Conservation (phyloP, 208 protist species). For the Leishmania turanica region DNA sequence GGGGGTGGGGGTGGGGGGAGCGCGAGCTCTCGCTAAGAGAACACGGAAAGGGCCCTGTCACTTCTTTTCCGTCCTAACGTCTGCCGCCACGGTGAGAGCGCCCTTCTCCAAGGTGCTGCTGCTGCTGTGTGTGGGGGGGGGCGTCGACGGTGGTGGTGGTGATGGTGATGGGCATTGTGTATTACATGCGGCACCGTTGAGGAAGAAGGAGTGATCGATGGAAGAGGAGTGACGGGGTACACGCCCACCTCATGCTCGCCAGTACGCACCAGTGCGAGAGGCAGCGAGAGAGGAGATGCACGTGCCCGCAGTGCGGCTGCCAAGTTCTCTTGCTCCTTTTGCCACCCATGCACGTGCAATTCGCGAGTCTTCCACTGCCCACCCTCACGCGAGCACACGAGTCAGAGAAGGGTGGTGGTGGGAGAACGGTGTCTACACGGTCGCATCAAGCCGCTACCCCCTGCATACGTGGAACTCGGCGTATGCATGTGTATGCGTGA, state of each 20-base stretch:
- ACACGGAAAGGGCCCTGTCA: too few species aligned
- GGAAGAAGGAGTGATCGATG: not conserved
- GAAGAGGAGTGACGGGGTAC: not conserved
- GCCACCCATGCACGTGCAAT: not conserved
- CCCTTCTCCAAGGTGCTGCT: too few species aligned
- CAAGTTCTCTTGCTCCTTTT: not conserved
- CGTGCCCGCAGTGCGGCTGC: not conserved
- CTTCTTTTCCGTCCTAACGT: too few species aligned
- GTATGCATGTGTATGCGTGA: not conserved
- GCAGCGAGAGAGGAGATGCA: not conserved
- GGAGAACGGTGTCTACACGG: not conserved
- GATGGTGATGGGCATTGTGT: too few species aligned
- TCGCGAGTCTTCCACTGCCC: not conserved
- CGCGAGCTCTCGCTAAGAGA: too few species aligned
- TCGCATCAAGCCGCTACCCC: not conserved
- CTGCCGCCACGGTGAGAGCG: too few species aligned
- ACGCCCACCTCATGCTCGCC: not conserved
- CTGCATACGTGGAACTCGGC: not conserved
- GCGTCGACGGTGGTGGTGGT: too few species aligned
- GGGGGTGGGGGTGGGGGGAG: not conserved
- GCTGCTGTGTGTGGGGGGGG: too few species aligned
- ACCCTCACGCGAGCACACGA: not conserved
- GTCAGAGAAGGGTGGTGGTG: not conserved
- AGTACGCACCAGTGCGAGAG: not conserved
- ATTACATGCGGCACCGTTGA: not conserved